Base-by-base conservation (phyloP, 768 basidiomycete species). In the Lentinula detonsa region DNA sequence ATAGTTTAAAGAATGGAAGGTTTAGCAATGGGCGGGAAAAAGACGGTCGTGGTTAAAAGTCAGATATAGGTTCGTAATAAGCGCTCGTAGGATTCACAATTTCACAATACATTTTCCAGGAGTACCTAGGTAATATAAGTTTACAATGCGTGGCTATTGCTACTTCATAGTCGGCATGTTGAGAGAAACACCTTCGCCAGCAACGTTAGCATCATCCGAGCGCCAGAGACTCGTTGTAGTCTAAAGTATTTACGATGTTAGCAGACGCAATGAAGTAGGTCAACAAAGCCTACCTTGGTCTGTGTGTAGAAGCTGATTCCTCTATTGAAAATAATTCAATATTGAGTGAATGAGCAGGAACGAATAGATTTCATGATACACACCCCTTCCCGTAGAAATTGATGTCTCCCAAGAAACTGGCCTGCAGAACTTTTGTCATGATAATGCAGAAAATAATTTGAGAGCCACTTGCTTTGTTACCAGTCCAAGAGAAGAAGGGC, bases 221-320 rank as follows among this genome's bases (percentile, higher is more conserved):
- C 86, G 87, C 95, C 95, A 98, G 21, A 98, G 82, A 61, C 91
- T 88, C 2, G 95, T 98, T 5, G 85, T 93, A 4, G 95, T 98
- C 93, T 93, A 64, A n/a, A 45, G n/a, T 33, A 3, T 16, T 51
- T 28, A 48, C 13, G 5, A 51, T 56, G 31, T 39, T 59, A 23
- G 42, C 65, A 34, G 49, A 52, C 11, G 10, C 53, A 11, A 1
- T 18, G 7, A 6, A 15, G 28, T 8, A 18, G 39, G 11, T 21
- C 21, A 15, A 3, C 7, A 34, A 58, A 16, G 13, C 66, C 57
- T 64, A 85, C 88, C 86, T 97, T 98, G 72, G 92, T 89, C 73
- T 95, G 90, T 1, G 95, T 98, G 71, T 95, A 98, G 77, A 98
- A 98, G 71, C 91, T 91, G 74, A 98, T 83, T 23, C 92, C 95